Evolutionary conservation across 2,329 filamentous ascomycete species (phyloP).

Genomic region (Paramyrothecium roridum): DNA sequence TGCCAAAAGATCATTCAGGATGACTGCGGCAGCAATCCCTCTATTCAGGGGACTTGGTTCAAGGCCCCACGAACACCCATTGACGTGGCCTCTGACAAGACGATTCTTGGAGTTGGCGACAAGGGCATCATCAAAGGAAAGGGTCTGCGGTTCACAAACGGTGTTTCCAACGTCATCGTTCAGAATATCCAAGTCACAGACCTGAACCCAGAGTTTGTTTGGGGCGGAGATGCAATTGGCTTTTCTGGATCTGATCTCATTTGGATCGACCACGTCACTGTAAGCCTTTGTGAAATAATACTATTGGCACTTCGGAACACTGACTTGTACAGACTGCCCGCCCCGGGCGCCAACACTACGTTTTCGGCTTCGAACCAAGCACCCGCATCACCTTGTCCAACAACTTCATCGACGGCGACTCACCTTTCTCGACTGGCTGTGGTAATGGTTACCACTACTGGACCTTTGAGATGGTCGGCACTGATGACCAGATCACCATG

Average conservation of each 20-base stretch:
- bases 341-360: constrained; percentile 59
- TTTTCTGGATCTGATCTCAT: constrained; percentile 41
- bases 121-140: constrained; percentile 56
- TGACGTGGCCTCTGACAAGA: constrained; percentile 53
- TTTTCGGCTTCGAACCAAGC: constrained; percentile 50
- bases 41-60: constrained; percentile 4
- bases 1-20: constrained; percentile 18
- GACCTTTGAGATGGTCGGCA: constrained; percentile 54
- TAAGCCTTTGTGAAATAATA: background rate
- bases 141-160: constrained; percentile 46
- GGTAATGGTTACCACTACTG: constrained; percentile 56
- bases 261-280: constrained; percentile 53
- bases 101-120: constrained; percentile 48
- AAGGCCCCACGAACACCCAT: constrained; percentile 8
- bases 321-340: constrained; percentile 36
- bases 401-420: constrained; percentile 54
- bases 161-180: constrained; percentile 55
- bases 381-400: constrained; percentile 59
- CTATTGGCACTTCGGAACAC: background rate
- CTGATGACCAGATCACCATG: constrained; percentile 52
- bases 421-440: constrained; percentile 55
- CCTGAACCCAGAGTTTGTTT: constrained; percentile 55
- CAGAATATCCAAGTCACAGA: constrained; percentile 56
- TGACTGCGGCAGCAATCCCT: constrained; percentile 13
- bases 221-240: constrained; percentile 58